Evolutionary conservation across 2,329 filamentous ascomycete species (phyloP).

Genomic region (Trichothecium roseum): DNA sequence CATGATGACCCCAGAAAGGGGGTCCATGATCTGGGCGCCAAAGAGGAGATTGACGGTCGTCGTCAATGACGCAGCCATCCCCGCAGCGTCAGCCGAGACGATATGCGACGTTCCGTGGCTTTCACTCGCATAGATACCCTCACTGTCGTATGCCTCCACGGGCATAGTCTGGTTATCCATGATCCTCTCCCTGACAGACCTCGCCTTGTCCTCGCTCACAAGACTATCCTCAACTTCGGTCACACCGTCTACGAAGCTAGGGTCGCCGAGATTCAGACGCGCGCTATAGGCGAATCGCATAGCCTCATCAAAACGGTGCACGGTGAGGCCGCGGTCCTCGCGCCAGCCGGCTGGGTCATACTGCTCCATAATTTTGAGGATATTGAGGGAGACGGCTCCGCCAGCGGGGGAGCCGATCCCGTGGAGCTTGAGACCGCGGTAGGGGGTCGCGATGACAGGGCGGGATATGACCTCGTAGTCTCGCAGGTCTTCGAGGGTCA

Average conservation of each 20-base stretch:
- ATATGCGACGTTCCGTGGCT: constrained; percentile 68
- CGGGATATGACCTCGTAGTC: constrained; percentile 62
- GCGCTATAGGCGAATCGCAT: constrained; percentile 82
- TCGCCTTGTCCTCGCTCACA: constrained; percentile 49
- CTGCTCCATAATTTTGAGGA: constrained; percentile 75
- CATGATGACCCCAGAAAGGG: constrained; percentile 73
- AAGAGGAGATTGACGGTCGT: constrained; percentile 86
- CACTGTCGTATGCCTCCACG: constrained; percentile 63
- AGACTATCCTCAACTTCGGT: constrained; percentile 56
- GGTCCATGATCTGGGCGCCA: constrained; percentile 68
- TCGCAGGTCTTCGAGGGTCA: constrained; percentile 68
- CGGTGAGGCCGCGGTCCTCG: constrained; percentile 51
- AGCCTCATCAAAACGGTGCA: constrained; percentile 77
- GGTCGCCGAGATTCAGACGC: constrained; percentile 74
- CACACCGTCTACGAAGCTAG: constrained; percentile 57
- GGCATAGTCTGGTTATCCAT: constrained; percentile 62
- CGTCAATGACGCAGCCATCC: constrained; percentile 70
- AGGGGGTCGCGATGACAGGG: constrained; percentile 51
- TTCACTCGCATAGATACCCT: constrained; percentile 52
- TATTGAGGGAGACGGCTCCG: constrained; percentile 63
- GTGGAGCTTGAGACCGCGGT: constrained; percentile 61
- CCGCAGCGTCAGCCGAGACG: constrained; percentile 59
- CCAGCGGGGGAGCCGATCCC: constrained; percentile 65
- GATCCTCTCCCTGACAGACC: constrained; percentile 54
- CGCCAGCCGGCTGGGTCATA: constrained; percentile 47